Evolutionary conservation across 495 filamentous ascomycete species (phyloP).

Genomic region (Hyaloscypha bicolor): DNA sequence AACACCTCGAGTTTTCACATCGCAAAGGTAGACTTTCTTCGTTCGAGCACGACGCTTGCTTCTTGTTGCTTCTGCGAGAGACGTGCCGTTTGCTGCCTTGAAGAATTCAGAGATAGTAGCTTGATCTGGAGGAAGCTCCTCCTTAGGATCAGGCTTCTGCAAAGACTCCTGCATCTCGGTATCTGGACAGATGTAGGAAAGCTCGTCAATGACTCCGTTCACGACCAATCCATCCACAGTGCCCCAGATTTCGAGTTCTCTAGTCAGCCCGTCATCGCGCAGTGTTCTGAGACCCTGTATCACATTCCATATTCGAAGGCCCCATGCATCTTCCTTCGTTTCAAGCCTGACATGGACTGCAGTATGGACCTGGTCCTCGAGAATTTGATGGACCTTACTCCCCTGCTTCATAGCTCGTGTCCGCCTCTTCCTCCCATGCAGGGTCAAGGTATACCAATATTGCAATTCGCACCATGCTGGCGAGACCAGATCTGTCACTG

Average conservation of each 20-base stretch:
- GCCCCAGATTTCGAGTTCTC: constrained; percentile 95
- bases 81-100: constrained; percentile 9
- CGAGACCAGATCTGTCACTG: constrained; percentile 84
- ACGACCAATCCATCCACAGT: constrained; percentile 79
- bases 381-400: constrained; percentile 71
- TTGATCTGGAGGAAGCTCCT: constrained; percentile 51
- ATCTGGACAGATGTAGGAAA: constrained; percentile 79
- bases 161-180: constrained; percentile 64
- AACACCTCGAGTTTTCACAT: constrained; percentile 81
- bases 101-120: constrained; percentile 44
- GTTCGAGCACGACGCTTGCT: constrained; percentile 15
- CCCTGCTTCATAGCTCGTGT: constrained; percentile 86
- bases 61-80: constrained; percentile 24
- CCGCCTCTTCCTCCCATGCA: constrained; percentile 65
- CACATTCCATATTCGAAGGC: constrained; percentile 87
- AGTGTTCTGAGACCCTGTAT: constrained; percentile 82
- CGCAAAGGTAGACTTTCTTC: constrained; percentile 69
- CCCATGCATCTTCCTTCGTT: constrained; percentile 81
- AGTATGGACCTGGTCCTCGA: constrained; percentile 84
- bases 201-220: constrained; percentile 86
- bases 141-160: constrained; percentile 43
- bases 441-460: constrained; percentile 82
- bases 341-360: constrained; percentile 70
- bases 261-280: constrained; percentile 75
- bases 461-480: constrained; percentile 97